Conservation (phyloP, 1,284 basidiomycete genomes). For the Microbotryum saponariae region DNA sequence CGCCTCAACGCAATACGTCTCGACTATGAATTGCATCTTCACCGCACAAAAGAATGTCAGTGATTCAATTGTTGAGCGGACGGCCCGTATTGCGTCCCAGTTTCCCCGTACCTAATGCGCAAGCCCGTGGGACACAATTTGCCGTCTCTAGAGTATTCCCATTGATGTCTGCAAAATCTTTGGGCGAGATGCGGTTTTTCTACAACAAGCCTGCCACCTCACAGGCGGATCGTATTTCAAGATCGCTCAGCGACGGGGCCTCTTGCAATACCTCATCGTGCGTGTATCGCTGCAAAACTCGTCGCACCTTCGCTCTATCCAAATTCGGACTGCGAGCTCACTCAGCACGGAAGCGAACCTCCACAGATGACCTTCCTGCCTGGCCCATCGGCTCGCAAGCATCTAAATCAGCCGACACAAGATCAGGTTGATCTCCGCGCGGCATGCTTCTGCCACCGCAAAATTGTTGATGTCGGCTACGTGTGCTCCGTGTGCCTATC, state of each 20-base stretch:
- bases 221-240: constrained; percentile 90
- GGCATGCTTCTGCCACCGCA: constrained; percentile 97
- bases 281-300: constrained; percentile 31
- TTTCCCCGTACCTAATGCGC: neutral
- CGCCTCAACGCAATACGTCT: constrained; percentile 79
- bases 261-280: constrained; percentile 81
- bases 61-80: constrained; percentile 17
- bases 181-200: constrained; percentile 83
- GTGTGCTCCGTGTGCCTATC: constrained; percentile 94
- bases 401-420: constrained; percentile 78
- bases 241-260: constrained; percentile 66
- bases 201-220: constrained; percentile 93
- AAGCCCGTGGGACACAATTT: neutral
- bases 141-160: constrained; percentile 64
- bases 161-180: constrained; percentile 93
- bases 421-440: constrained; percentile 95
- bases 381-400: constrained; percentile 64
- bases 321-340: neutral
- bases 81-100: neutral
- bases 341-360: neutral
- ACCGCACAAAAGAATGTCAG: constrained; percentile 90
- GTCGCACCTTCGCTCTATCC: neutral
- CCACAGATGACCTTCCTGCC: constrained; percentile 86
- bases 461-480: constrained; percentile 91
- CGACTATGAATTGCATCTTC: constrained; percentile 99